Evolutionary conservation across 2,329 filamentous ascomycete species (phyloP), one percentile per base, ranked within the genome.

Genomic region (Sclerotinia spermophila): DNA sequence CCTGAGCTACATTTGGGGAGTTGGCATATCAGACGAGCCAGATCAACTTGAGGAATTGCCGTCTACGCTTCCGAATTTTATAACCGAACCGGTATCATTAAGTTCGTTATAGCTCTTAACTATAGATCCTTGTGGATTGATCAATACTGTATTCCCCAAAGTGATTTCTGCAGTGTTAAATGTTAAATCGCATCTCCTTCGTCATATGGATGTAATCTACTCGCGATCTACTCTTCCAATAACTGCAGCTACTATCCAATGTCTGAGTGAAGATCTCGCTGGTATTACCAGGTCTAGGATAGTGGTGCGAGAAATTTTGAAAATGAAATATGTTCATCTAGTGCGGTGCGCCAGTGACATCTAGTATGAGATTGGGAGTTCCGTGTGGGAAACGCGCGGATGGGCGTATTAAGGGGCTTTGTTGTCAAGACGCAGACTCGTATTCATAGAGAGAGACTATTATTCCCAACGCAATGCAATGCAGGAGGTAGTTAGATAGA

Each of bases 261-360:
- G n/a, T 3, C 48, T n/a, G 17, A 53, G n/a, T 27, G 13, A 53
- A 27, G n/a, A 13, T 0, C 48, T 27, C 5, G 1, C 48, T 53
- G n/a, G 48, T 3, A 2, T 53, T 13, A 53, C 2, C 5, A 53
- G 2, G n/a, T n/a, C 48, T 27, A 53, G 48, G 27, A 27, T 53
- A 3, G 0, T 0, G 0, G 11, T 8, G n/a, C 48, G 27, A 53
- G 1, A 53, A 8, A 27, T 2, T 27, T n/a, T 53, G 48, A 5
- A 27, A 27, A 7, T 27, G 13, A 27, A 53, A 3, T 53, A 24
- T 13, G 5, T 53, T 53, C 48, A 8, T 3, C 5, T 53, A 13
- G n/a, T 17, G 48, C 48, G 27, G 48, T 53, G n/a, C 24, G 13
- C 27, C 48, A 53, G 48, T 53, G 17, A 27, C 1, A 53, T 53